Evolutionary conservation across 2,329 filamentous ascomycete species (phyloP), one percentile per base, ranked within the genome.

Genomic region (Cladobotryum mycophilum): DNA sequence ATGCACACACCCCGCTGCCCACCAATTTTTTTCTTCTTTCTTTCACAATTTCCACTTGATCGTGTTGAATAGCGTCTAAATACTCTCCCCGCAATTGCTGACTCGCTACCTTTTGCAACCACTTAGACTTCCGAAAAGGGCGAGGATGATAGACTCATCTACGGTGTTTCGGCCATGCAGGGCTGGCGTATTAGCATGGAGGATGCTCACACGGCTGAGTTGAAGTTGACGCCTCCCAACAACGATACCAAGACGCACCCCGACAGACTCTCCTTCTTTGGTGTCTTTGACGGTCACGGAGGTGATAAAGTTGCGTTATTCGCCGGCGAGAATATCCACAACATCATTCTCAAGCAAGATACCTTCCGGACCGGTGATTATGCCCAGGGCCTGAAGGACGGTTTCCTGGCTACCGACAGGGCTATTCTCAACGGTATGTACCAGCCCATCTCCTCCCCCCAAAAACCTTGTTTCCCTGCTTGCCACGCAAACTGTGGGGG

Each of bases 131-230:
- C 93, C 65, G 85, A 86, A 69, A 84, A 84, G 67, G 91, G 91
- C 72, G 85, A 89, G 75, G 91, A 97, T 88, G 90, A 95, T 59
- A 85, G 89, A 67, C 84, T 96, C 67, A 74, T 93, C 67, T 99
- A 88, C 71, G 93, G 93, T 67, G 84, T 97, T 59, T 99, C 93
- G 59, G 90, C 90, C 72, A 99, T 99, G 93, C 93, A 99, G 74
- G 93, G 93, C 77, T 99, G 93, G 93, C 88, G 93, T 75, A 97
- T 99, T 75, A 96, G 89, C 77, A 99, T 99, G 93, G 93, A 99
- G 71, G 93, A 99, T 69, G 85, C 93, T 57, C 93, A 99, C 74
- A 89, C 88, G 55, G 81, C 88, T 50, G 76, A 97, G 47, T 86
- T 99, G 67, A 89, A 97, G 70, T 82, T 97, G 60, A 82, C 93